Evolutionary conservation across 2,329 filamentous ascomycete genomes (phyloP), one percentile per base, ranked within the genome.

Genomic region (Talaromyces pinophilus): DNA sequence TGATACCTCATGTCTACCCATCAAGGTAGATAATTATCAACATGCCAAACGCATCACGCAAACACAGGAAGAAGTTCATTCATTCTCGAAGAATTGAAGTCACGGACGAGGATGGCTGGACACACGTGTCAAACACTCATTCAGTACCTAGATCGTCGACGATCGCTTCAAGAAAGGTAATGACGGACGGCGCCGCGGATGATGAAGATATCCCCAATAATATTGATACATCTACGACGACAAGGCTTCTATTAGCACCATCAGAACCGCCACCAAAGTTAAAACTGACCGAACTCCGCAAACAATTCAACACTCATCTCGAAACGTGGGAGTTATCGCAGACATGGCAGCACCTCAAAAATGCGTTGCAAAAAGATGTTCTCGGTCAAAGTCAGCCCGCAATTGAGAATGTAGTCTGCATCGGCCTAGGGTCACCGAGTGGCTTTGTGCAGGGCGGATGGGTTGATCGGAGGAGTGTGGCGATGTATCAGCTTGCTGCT

Each of bases 31-130:
- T 50, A 28, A 42, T 50, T 22, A 54, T 35, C 67, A 68, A 35
- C 48, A 79, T 80, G 77, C 77, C 77, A 64, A 76, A 78, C 67
- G 76, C 71, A 33, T 69, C 71, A 2, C 75, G 75, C 38, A 72
- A 71, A 62, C 76, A 75, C 61, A 72, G 69, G 64, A 65, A 63
- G n/a, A 59, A 67, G 25, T 35, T 65, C 10, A 68, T 28, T 50
- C 66, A 62, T 59, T 35, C 72, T 55, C 80, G 79, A 69, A 77
- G 77, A 44, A 70, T 76, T 52, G 68, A 78, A 72, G 68, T 81
- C 63, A 77, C 75, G 62, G 79, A 79, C 69, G 65, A 73, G 25
- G 72, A 79, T 59, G 80, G 80, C 72, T 82, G 80, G 80, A 81
- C 80, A 28, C 80, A 81, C 69, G 74, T 82, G 67, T 76, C 77